These are phyloP conservation scores for Porodaedalea pini DNA, from an alignment of 1,284 basidiomycete species.

Conservation along the genomic window DNA sequence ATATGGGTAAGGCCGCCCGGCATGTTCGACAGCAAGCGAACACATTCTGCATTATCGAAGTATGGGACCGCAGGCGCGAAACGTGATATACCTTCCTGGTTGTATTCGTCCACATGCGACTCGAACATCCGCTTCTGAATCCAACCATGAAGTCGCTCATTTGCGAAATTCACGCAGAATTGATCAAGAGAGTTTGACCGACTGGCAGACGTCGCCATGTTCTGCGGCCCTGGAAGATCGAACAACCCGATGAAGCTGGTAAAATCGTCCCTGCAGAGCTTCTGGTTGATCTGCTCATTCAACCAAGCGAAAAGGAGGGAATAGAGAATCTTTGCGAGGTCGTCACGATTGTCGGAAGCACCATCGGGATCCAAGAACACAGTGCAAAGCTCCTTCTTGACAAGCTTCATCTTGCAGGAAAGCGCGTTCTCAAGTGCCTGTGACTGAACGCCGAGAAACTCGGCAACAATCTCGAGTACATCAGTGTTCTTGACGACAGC, in stretches of 20 bases:
- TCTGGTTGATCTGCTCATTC: constrained; percentile 94
- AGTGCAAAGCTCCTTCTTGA: constrained; percentile 93
- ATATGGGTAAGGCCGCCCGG: constrained; percentile 94
- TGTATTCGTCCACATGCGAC: constrained; percentile 76
- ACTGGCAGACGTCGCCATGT: constrained; percentile 61
- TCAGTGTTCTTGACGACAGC: constrained; percentile 84
- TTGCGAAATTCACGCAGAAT: constrained; percentile 94
- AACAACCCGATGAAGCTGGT: constrained; percentile 91
- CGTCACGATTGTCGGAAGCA: constrained; percentile 89
- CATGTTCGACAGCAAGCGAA: constrained; percentile 82
- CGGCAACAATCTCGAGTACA: constrained; percentile 76
- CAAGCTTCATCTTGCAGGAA: constrained; percentile 88
- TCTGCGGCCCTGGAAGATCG: constrained; percentile 92
- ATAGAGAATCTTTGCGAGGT: constrained; percentile 90
- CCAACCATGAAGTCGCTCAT: constrained; percentile 87
- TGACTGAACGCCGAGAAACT: constrained; percentile 85
- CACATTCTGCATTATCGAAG: constrained; percentile 90
- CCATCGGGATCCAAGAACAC: constrained; percentile 94
- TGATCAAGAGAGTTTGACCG: constrained; percentile 91
- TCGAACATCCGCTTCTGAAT: constrained; percentile 81
- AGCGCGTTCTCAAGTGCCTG: constrained; percentile 79
- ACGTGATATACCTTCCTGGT: constrained; percentile 75
- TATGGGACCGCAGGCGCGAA: constrained; percentile 73
- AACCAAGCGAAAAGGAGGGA: constrained; percentile 95
- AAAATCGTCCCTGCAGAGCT: constrained; percentile 89